These are phyloP conservation scores for Adansonia gregorii DNA, from an alignment of 441 rosid species.

Conservation along the genomic window DNA sequence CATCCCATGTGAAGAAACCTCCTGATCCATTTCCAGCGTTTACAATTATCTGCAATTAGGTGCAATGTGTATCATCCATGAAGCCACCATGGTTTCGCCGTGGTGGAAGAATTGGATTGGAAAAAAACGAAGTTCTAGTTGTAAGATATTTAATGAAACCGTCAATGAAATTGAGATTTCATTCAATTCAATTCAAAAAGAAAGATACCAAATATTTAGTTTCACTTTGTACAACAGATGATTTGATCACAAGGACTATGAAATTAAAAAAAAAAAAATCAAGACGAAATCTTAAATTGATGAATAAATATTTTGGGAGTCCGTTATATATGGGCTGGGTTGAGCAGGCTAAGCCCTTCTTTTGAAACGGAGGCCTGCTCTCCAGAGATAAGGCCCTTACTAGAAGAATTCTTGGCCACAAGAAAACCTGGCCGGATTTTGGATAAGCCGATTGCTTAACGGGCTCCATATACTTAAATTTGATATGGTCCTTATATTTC, in stretches of 20 bases:
- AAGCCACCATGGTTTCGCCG: no score
- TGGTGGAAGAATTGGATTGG: no score
- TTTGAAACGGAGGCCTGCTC: background rate
- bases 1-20: conserved; percentile 90
- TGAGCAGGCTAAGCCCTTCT: background rate
- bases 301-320: background rate
- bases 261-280: background rate
- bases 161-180: no score
- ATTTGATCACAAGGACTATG: no score
- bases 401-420: conserved; percentile 13
- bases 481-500: background rate
- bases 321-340: background rate
- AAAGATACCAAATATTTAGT: no score
- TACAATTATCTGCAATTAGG: conserved; percentile 66
- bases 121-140: no score
- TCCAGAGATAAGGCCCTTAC: background rate
- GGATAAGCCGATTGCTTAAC: conserved; percentile 2
- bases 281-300: background rate
- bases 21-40: conserved; percentile 96
- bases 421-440: background rate
- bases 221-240: no score
- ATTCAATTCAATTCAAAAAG: no score
- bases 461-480: background rate
- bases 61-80: background rate
- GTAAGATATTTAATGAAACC: no score